Percentiles rank a stretch among this genome's conserved stretches.
These are phyloP conservation scores for Magnaporthiopsis incrustans DNA, from an alignment of 2,329 filamentous ascomycete species.

Conservation along the genomic window DNA sequence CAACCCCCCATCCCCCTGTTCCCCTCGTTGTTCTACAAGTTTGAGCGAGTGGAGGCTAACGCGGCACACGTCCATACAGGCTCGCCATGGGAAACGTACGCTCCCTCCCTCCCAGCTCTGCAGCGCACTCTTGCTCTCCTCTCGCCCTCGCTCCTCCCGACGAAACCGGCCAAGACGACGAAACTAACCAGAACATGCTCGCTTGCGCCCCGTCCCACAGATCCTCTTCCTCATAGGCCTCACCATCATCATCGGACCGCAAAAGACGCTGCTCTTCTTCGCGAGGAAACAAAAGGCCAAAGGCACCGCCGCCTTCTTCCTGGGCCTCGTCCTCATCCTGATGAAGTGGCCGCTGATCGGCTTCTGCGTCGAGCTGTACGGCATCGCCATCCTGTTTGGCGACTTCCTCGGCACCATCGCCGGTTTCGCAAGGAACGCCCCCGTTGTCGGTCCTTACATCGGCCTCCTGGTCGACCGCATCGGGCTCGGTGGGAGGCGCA, in stretches of 20 bases:
- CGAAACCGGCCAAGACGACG: slow-evolving; percentile 8
- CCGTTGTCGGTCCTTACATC: slow-evolving; percentile 81
- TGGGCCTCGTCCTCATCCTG: slow-evolving; percentile 77
- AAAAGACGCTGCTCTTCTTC: slow-evolving; percentile 92
- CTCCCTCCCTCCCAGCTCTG: slow-evolving; percentile 10
- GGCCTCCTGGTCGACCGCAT: slow-evolving; percentile 63
- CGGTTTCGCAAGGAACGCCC: slow-evolving; percentile 75
- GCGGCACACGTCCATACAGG: slow-evolving; percentile 42
- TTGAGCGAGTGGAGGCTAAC: slow-evolving; percentile 4
- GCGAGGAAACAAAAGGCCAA: slow-evolving; percentile 86
- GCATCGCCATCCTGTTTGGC: slow-evolving; percentile 87
- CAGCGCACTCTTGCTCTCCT: background rate
- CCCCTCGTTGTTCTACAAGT: slow-evolving; percentile 1
- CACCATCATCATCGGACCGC: slow-evolving; percentile 86
- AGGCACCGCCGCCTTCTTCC: slow-evolving; percentile 81
- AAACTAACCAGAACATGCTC: slow-evolving; percentile 4
- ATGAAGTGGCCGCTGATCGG: slow-evolving; percentile 86
- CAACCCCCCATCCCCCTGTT: background rate
- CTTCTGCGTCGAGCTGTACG: slow-evolving; percentile 86
- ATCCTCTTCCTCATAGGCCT: slow-evolving; percentile 97
- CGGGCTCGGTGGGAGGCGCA: slow-evolving; percentile 55
- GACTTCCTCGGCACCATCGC: slow-evolving; percentile 93
- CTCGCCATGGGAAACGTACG: slow-evolving; percentile 94
- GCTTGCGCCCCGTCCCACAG: slow-evolving; percentile 33
- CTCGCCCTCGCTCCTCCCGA: slow-evolving; percentile 2